A percentile compares a stretch with the other conserved stretches of the same genome.
phyloP scores from a whole-genome alignment of 352 stramenopile species.

The Globisporangium paddicum region DNA sequence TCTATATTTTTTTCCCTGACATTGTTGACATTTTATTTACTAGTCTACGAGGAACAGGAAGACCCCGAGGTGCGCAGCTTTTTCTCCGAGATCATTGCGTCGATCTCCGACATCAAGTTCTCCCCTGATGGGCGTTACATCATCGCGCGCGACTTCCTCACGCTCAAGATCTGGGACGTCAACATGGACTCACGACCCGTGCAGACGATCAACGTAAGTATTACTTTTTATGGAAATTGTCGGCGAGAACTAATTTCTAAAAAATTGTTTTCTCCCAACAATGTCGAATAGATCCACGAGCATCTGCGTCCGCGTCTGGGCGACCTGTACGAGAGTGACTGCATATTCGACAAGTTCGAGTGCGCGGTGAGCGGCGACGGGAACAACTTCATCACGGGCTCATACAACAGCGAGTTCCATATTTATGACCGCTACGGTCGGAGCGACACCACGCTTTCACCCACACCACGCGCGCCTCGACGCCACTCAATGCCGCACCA shows the following conservation, averaged over 20 bases:
- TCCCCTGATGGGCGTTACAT: constrained; percentile 93
- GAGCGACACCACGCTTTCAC: constrained; percentile 66
- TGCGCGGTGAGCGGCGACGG: constrained; percentile 88
- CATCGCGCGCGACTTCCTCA: constrained; percentile 94
- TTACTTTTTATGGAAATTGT: background rate
- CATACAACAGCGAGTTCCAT: constrained; percentile 94
- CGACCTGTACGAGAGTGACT: constrained; percentile 95
- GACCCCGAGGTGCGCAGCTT: constrained; percentile 86
- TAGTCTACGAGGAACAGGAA: constrained; percentile 82
- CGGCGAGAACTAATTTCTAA: background rate
- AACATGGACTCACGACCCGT: constrained; percentile 93
- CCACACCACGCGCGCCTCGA: constrained; percentile 37
- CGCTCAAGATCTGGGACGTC: constrained; percentile 95
- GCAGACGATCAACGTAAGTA: constrained; percentile 88
- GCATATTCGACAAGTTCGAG: constrained; percentile 98
- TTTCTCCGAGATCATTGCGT: constrained; percentile 96
- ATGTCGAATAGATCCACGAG: constrained; percentile 80
- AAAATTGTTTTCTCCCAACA: background rate
- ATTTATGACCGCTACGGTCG: constrained; percentile 87
- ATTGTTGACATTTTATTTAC: background rate
- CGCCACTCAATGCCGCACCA: constrained; percentile 71
- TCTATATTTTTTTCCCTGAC: background rate
- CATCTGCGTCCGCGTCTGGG: constrained; percentile 84
- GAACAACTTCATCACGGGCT: constrained; percentile 92
- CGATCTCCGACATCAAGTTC: constrained; percentile 94